Evolutionary conservation across 2,329 filamentous ascomycete genomes (phyloP).

Genomic region (Botrytis cinerea): DNA sequence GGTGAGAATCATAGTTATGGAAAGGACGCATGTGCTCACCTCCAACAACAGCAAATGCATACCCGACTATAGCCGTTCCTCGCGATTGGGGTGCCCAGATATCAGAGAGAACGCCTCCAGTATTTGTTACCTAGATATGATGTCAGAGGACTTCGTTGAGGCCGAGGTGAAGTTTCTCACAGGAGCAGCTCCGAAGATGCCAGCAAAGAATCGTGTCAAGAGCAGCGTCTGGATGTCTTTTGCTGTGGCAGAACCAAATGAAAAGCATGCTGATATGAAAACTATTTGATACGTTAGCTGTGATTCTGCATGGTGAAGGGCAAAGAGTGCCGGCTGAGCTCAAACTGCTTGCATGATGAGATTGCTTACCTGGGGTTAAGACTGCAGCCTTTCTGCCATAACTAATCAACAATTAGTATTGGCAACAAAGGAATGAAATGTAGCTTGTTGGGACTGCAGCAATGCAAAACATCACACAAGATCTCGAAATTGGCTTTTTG

Average conservation of each 20-base stretch:
- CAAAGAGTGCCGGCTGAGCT: not conserved
- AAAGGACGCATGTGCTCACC: slow-evolving; percentile 3
- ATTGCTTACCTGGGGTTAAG: slow-evolving; percentile 49
- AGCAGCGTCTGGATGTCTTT: slow-evolving; percentile 68
- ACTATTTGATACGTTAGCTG: slow-evolving; percentile 1
- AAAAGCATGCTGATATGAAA: slow-evolving; percentile 64
- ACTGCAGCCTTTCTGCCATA: slow-evolving; percentile 37
- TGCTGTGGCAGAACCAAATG: slow-evolving; percentile 62
- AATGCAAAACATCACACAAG: not conserved
- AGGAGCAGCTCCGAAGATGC: slow-evolving; percentile 64
- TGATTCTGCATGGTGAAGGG: not conserved
- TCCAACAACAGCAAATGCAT: slow-evolving; percentile 60
- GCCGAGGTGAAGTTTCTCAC: slow-evolving; percentile 43
- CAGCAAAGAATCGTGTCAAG: slow-evolving; percentile 65
- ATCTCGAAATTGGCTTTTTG: not conserved
- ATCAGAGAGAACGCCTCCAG: slow-evolving; percentile 68
- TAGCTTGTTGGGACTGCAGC: not conserved
- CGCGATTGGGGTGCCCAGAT: slow-evolving; percentile 61
- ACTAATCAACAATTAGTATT: slow-evolving; percentile 20
- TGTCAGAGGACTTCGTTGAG: not conserved
- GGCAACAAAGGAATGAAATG: not conserved
- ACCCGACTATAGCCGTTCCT: slow-evolving; percentile 67
- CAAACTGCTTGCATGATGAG: no score
- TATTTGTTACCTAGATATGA: slow-evolving; percentile 53
- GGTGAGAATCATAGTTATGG: not conserved